Evolutionary conservation across 2,329 filamentous ascomycete species (phyloP), one percentile per base, ranked within the genome.

Genomic region (Acephala macrosclerotiorum): DNA sequence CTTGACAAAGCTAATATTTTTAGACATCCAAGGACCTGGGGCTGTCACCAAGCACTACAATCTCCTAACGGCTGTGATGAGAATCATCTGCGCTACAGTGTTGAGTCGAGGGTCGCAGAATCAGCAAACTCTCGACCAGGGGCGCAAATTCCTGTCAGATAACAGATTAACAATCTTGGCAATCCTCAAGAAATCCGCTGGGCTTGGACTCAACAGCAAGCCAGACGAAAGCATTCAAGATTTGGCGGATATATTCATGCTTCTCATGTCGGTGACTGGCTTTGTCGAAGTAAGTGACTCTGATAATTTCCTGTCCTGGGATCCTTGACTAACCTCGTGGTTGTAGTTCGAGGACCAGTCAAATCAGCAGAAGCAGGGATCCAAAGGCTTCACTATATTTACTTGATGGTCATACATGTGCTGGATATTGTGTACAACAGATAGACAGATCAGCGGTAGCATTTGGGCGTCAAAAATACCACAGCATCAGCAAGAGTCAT

Each of bases 141-240:
- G 91, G 0, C 87, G 91, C 63, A 84, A 84, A 40, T 99, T 99
- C 79, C 82, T 99, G 66, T 85, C 86, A 6, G 91, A 96, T 70
- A 93, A 97, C 77, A 86, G 95, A 68, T 88, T 90, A 77, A 88
- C 94, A 64, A 92, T 98, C 73, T 88, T 96, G 69, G 91, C 94
- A 55, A 90, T 97, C 22, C 92, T 99, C 74, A 99, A 99, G 82
- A 86, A 94, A 71, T 92, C 92, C 72, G 92, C 92, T 0, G 92
- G 92, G 57, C 91, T 97, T 64, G 91, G 80, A 45, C 77, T 79
- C 38, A 76, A 78, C 4, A 76, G 77, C 38, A 78, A 79, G 14
- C 76, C 79, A 49, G 88, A 88, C 60, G 83, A 89, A 63, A 86
- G 87, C 68, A 81, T 97, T 42, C 85, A 87, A 57, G 93, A 95